Evolutionary conservation across 352 stramenopile genomes (phyloP).

Genomic region (Pythium monospermum): DNA sequence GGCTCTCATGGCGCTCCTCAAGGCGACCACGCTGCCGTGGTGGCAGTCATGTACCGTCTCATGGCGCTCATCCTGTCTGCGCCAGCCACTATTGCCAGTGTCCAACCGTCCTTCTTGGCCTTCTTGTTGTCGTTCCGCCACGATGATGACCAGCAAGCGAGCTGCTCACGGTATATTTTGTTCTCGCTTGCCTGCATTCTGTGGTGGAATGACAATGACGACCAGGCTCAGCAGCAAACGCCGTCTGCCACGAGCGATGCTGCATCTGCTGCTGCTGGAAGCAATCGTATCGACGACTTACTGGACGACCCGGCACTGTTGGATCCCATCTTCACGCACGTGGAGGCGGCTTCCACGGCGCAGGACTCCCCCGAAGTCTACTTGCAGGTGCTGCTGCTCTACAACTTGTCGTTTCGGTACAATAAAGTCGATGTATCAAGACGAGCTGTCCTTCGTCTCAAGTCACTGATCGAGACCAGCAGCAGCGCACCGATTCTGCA

Average conservation of each 20-base stretch:
- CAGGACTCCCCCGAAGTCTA: slow-evolving; percentile 38
- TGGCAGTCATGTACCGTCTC: slow-evolving; percentile 37
- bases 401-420: slow-evolving; percentile 74
- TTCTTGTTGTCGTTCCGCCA: slow-evolving; percentile 53
- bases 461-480: slow-evolving; percentile 19
- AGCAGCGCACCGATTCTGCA: slow-evolving; percentile 22
- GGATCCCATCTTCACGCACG: slow-evolving; percentile 41
- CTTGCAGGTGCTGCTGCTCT: slow-evolving; percentile 64
- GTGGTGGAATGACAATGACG: slow-evolving; percentile 46
- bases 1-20: no score
- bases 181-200: slow-evolving; percentile 55
- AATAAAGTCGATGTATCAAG: slow-evolving; percentile 44
- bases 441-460: slow-evolving; percentile 30
- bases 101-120: slow-evolving; percentile 41
- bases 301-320: slow-evolving; percentile 43
- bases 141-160: slow-evolving; percentile 1
- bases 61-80: slow-evolving; percentile 50
- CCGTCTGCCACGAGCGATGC: not conserved
- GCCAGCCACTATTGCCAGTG: slow-evolving; percentile 34
- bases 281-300: slow-evolving; percentile 31
- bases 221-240: not conserved
- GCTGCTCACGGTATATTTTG: slow-evolving; percentile 50
- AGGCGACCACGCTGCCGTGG: not conserved
- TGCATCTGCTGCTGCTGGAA: no score
- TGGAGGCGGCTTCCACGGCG: slow-evolving; percentile 32